Percentiles rank a stretch among this genome's conserved stretches.
phyloP scores from a whole-genome alignment of 495 filamentous ascomycete species.

The Darksidea phi region DNA sequence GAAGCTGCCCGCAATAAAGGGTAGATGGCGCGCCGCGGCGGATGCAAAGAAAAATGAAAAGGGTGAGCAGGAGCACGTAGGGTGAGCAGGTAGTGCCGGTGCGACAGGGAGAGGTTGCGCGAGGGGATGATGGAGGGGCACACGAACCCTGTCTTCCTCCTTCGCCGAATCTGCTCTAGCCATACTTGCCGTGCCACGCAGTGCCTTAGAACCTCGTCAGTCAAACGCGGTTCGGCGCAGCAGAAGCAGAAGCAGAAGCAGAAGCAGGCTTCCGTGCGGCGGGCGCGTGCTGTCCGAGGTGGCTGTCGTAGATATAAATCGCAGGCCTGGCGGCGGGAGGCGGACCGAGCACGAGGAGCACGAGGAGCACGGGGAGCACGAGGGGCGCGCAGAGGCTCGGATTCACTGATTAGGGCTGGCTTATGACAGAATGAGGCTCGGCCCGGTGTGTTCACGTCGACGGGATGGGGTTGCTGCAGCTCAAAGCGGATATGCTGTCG shows the following conservation, averaged over 20 bases:
- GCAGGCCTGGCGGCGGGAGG: too few species aligned
- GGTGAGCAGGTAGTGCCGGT: background rate
- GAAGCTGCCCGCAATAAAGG: background rate
- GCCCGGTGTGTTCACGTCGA: slow-evolving; percentile 9
- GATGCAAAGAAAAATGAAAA: background rate
- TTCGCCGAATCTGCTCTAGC: slow-evolving; percentile 23
- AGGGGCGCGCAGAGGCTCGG: background rate
- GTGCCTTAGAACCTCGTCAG: background rate
- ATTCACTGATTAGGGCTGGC: background rate
- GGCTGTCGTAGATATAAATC: background rate
- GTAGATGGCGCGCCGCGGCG: background rate
- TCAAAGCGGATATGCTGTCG: background rate
- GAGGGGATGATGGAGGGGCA: slow-evolving; percentile 30
- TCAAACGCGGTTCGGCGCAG: background rate
- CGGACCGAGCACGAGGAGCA: background rate
- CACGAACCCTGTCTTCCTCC: slow-evolving; percentile 34
- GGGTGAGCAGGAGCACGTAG: background rate
- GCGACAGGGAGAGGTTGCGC: background rate
- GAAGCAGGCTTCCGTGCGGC: background rate
- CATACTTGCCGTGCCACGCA: slow-evolving; percentile 24
- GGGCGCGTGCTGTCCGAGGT: background rate
- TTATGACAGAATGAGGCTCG: slow-evolving; percentile 22
- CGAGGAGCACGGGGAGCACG: background rate
- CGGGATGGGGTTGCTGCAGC: background rate
- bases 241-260: background rate